These are phyloP conservation scores for Balakata baccata DNA, from an alignment of 345 rosid genomes.

Conservation along the genomic window DNA sequence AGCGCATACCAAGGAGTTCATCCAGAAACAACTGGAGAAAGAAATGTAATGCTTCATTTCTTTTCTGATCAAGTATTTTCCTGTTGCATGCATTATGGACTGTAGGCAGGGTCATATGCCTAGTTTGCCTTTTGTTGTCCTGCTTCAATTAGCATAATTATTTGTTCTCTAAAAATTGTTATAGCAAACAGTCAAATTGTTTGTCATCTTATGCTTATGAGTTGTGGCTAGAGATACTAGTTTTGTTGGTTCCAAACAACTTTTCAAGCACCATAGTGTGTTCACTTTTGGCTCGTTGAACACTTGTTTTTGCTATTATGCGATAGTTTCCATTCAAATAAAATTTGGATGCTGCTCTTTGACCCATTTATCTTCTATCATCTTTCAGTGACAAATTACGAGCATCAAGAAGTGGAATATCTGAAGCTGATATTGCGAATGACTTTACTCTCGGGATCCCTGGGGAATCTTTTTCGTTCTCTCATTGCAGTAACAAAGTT, in stretches of 20 bases:
- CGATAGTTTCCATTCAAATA: neutral
- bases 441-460: slow-evolving; percentile 68
- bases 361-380: slow-evolving; percentile 9
- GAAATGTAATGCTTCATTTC: slow-evolving; percentile 55
- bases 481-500: slow-evolving; percentile 69
- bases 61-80: slow-evolving; percentile 2
- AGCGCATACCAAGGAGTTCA: slow-evolving; percentile 86
- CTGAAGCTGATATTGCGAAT: slow-evolving; percentile 73
- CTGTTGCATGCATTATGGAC: slow-evolving; percentile 3
- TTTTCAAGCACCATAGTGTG: neutral
- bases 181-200: slow-evolving; percentile 1
- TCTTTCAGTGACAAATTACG: slow-evolving; percentile 60
- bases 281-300: neutral
- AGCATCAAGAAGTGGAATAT: slow-evolving; percentile 63
- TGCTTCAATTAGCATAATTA: too few species aligned
- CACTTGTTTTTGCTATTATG: neutral
- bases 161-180: neutral
- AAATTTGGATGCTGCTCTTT: neutral
- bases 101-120: slow-evolving; percentile 2
- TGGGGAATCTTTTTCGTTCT: slow-evolving; percentile 66
- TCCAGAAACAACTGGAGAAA: slow-evolving; percentile 86
- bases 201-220: neutral
- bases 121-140: neutral
- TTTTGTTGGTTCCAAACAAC: neutral
- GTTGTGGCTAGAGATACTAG: neutral